Base-by-base conservation (phyloP, 352 stramenopile species). In the Poterioochromonas sp. region DNA sequence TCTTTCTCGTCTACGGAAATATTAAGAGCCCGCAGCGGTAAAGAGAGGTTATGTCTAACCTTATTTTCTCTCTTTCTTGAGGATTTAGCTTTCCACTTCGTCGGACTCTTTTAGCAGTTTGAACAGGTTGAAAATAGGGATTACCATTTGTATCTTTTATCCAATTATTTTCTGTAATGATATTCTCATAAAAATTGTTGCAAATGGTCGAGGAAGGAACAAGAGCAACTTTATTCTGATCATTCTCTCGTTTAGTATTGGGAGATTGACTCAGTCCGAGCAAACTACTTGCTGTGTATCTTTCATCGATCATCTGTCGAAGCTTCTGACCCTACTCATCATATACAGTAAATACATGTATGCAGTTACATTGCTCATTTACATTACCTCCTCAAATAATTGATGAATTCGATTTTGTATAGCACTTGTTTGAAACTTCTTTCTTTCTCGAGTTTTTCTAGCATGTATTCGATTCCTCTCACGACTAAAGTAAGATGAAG, bases 381-480 rank as follows among this genome's bases (percentile, higher is more conserved):
- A 15, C 26, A 40, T 43, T 68, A 76, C 69, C 69, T 76, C 69
- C 8, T 62, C 54, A 43, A 81, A 58, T 69, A 85, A 77, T 68
- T 83, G 54, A n/a, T 81, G 60, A 2, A 79, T 80, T 20, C 78
- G 78, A 18, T 15, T 63, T 73, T 84, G 81, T 43, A 85, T 71
- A 2, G 76, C 41, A 64, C 77, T 51, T n/a, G 83, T 79, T 65
- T 84, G 82, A 11, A 58, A 47, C 68, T 83, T 85, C 79, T 85
- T 85, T 54, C 82, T 81, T 73, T 85, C 76, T 40, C 82, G 34
- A 18, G 82, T 85, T 76, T 85, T 84, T 54, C 79, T 80, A 8
- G 82, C 82, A 62, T 85, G 82, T 20, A 85, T 63, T 41, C 80
- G 79, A 62, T 85, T 85, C 43, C 82, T 81, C 53, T 85, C 82